Percentiles rank a stretch among this genome's conserved stretches.
Conservation (phyloP, 352 stramenopile genomes). For the Phytophthora boehmeriae region DNA sequence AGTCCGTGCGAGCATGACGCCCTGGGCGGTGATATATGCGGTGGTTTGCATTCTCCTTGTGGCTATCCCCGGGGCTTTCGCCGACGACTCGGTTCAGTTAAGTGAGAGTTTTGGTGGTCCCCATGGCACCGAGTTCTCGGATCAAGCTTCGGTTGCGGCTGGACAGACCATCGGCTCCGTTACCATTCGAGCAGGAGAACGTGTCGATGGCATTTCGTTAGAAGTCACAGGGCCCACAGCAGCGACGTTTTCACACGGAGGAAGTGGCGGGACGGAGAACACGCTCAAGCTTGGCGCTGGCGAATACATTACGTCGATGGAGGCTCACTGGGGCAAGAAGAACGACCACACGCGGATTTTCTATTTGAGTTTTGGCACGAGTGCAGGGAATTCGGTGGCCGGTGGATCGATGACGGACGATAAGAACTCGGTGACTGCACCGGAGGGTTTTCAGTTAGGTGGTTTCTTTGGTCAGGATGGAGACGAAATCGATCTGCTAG, state of each 20-base stretch:
- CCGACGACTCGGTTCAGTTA: slow-evolving; percentile 9
- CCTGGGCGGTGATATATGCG: slow-evolving; percentile 1
- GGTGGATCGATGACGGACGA: slow-evolving; percentile 6
- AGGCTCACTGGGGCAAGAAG: slow-evolving; percentile 12
- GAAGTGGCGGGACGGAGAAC: slow-evolving; percentile 3
- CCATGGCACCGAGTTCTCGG: slow-evolving; percentile 15
- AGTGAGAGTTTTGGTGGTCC: slow-evolving; percentile 14
- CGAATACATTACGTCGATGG: slow-evolving; percentile 10
- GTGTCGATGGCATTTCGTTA: slow-evolving; percentile 5
- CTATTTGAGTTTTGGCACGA: slow-evolving; percentile 9
- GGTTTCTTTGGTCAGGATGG: slow-evolving; percentile 11
- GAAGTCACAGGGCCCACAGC: slow-evolving; percentile 7
- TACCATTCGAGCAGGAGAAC: slow-evolving; percentile 10
- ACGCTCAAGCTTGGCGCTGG: slow-evolving; percentile 8
- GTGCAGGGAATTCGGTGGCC: slow-evolving; percentile 4
- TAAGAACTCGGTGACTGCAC: slow-evolving; percentile 9
- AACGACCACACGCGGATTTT: slow-evolving; percentile 11
- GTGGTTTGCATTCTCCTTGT: slow-evolving; percentile 5
- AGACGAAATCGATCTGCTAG: slow-evolving; percentile 10
- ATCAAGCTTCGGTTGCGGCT: slow-evolving; percentile 3
- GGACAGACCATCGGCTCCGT: slow-evolving; percentile 10
- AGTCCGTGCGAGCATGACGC: not conserved
- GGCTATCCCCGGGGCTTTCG: not conserved
- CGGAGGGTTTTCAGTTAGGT: slow-evolving; percentile 6
- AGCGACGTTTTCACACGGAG: slow-evolving; percentile 6